These are phyloP conservation scores for Micractinium sp. DNA, from an alignment of 139 green algal genomes.

Conservation along the genomic window DNA sequence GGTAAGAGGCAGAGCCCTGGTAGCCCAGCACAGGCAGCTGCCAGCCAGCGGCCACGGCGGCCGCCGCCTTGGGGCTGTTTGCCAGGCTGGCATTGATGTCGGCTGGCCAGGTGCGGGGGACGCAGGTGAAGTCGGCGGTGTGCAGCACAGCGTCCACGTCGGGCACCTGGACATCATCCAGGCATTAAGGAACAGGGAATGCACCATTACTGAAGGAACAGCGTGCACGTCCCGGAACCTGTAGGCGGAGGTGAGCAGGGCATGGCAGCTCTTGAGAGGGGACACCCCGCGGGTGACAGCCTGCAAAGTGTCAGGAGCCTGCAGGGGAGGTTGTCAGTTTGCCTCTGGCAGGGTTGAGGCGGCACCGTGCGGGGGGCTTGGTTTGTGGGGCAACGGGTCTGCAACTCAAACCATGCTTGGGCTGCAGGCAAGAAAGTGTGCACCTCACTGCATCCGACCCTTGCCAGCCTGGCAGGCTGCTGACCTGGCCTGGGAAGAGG, in stretches of 20 bases:
- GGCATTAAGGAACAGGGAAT: too few relatives aligned
- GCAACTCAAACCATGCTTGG: too few relatives aligned
- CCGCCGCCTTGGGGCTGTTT: neutral
- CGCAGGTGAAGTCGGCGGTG: conserved; percentile 56
- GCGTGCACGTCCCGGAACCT: too few relatives aligned
- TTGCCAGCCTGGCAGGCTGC: too few relatives aligned
- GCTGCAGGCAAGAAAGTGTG: neutral
- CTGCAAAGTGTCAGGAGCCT: too few relatives aligned
- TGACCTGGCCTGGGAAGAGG: conserved; percentile 43
- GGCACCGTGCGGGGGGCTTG: neutral
- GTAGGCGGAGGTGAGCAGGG: too few relatives aligned
- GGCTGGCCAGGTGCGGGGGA: conserved; percentile 8
- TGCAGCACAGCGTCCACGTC: conserved; percentile 53
- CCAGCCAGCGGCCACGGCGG: neutral
- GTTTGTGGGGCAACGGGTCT: too few relatives aligned
- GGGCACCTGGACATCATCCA: conserved; percentile 31
- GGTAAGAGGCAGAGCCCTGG: conserved; percentile 1
- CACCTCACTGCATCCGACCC: neutral
- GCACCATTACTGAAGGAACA: too few relatives aligned
- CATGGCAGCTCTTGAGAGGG: too few relatives aligned
- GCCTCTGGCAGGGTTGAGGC: neutral
- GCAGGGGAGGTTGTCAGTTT: neutral
- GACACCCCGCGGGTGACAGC: too few relatives aligned
- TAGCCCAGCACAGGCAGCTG: neutral
- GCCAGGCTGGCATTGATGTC: neutral